Evolutionary conservation across 2,329 filamentous ascomycete species (phyloP), one percentile per base, ranked within the genome.

Genomic region (Aspergillus fischeri): DNA sequence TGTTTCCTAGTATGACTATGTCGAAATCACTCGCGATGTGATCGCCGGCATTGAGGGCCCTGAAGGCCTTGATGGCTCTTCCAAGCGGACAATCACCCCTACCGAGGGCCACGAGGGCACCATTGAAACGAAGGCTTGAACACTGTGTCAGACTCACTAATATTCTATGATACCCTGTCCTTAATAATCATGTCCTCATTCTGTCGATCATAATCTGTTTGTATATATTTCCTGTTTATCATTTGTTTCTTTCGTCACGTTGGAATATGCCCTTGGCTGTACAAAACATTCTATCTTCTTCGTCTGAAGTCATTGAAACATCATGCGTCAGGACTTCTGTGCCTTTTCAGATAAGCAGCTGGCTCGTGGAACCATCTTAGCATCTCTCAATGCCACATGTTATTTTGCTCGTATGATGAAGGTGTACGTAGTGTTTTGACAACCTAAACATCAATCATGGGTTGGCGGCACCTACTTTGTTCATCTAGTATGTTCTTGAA

Each of bases 11-110:
- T 96, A 96, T 73, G 92, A 96, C 74, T 96, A 95, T 67, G 90
- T 96, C 63, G 91, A 95, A 80, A 80, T 94, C 63, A 88, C 84
- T 21, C 81, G 90, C 60, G 88, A 92, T 65, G 84, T 92, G 50
- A 77, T 82, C 55, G 77, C 78, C 48, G 72, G 75, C 14, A 69
- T 74, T 29, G 70, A 72, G 9, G 55, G 45, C 28, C 47, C 17
- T 29, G 27, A 45, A 21, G n/a, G 20, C 17, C 28, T 53, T 11
- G 49, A 60, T 21, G 44, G 42, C n/a, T 44, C 54, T 14, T 62
- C 56, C 38, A 65, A 62, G 48, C 53, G 29, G 8, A 57, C 55
- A 45, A 21, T 27, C 42, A 59, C 56, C 28, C 58, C 61, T 9
- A 53, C 52, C 7, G 54, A 49, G 4, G 20, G 44, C 21, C 44